Evolutionary conservation across 2,329 filamentous ascomycete genomes (phyloP).

Genomic region (Emericellopsis cladophorae): DNA sequence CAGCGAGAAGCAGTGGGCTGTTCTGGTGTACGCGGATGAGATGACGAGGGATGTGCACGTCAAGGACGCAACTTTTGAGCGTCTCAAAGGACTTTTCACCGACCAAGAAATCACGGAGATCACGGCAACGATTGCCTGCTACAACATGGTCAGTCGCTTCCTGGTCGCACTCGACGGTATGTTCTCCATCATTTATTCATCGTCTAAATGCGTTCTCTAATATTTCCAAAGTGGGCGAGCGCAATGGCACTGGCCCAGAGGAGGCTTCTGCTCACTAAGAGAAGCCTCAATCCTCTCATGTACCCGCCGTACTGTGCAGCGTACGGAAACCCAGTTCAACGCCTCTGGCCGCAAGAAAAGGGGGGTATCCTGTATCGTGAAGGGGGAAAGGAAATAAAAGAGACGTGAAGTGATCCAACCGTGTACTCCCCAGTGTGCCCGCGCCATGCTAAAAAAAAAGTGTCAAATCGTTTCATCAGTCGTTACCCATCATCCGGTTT

Average conservation of each 20-base stretch:
- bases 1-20: slow-evolving; percentile 50
- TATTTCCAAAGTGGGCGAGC: slow-evolving; percentile 37
- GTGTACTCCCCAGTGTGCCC: slow-evolving; percentile 5
- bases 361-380: slow-evolving; percentile 26
- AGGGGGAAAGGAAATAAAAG: no score
- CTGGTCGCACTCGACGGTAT: slow-evolving; percentile 68
- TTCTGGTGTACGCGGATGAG: slow-evolving; percentile 64
- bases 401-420: slow-evolving; percentile 14
- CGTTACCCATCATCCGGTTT: no score
- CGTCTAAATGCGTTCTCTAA: background rate
- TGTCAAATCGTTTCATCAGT: background rate
- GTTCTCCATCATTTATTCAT: slow-evolving; percentile 12
- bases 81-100: slow-evolving; percentile 46
- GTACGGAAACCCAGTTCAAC: no score
- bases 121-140: slow-evolving; percentile 61
- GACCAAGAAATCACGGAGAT: slow-evolving; percentile 72
- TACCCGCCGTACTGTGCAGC: no score
- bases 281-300: no score
- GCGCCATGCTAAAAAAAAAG: background rate
- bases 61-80: slow-evolving; percentile 52
- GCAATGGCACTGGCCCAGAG: slow-evolving; percentile 37
- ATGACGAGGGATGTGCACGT: slow-evolving; percentile 70
- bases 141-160: slow-evolving; percentile 79
- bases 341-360: slow-evolving; percentile 1
- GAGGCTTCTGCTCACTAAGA: slow-evolving; percentile 20